Evolutionary conservation across 2,329 filamentous ascomycete genomes (phyloP).

Genomic region (Dactylonectria estremocensis): DNA sequence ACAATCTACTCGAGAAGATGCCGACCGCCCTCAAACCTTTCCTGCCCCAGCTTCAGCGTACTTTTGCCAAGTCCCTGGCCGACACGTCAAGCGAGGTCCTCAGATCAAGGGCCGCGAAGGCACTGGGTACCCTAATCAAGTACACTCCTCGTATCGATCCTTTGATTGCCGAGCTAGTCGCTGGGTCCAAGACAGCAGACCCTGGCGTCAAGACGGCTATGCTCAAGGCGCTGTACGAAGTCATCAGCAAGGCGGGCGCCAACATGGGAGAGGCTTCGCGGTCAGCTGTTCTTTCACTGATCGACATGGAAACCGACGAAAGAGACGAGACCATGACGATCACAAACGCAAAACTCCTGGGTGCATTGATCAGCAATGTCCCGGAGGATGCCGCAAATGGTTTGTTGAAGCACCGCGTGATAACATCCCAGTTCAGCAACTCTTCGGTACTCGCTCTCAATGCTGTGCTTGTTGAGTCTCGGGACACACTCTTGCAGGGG

Average conservation of each 20-base stretch:
- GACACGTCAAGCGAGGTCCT: slow-evolving; percentile 93
- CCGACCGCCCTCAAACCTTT: slow-evolving; percentile 96
- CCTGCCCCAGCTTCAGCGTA: slow-evolving; percentile 94
- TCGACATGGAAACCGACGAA: slow-evolving; percentile 87
- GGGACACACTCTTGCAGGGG: slow-evolving; percentile 76
- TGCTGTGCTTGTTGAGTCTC: slow-evolving; percentile 86
- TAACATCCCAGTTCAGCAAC: slow-evolving; percentile 81
- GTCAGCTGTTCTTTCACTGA: slow-evolving; percentile 86
- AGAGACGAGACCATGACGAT: slow-evolving; percentile 85
- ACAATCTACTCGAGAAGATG: slow-evolving; percentile 97
- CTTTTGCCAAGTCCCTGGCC: slow-evolving; percentile 95
- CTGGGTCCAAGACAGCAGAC: slow-evolving; percentile 92
- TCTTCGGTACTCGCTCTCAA: slow-evolving; percentile 91
- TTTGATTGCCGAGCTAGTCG: slow-evolving; percentile 90
- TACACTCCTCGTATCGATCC: slow-evolving; percentile 96
- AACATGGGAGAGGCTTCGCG: slow-evolving; percentile 96
- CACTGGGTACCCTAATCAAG: slow-evolving; percentile 94
- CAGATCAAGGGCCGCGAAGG: slow-evolving; percentile 90
- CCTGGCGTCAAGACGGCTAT: slow-evolving; percentile 92
- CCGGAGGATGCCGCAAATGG: slow-evolving; percentile 76
- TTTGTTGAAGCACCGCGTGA: slow-evolving; percentile 79
- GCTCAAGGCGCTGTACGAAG: slow-evolving; percentile 96
- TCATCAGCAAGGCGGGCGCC: slow-evolving; percentile 92
- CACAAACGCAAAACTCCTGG: slow-evolving; percentile 91
- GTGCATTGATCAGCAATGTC: slow-evolving; percentile 90